Percentiles rank a stretch among this genome's conserved stretches.
Conservation (phyloP, 805 yeast species). For the Ogataea populi-albae region DNA sequence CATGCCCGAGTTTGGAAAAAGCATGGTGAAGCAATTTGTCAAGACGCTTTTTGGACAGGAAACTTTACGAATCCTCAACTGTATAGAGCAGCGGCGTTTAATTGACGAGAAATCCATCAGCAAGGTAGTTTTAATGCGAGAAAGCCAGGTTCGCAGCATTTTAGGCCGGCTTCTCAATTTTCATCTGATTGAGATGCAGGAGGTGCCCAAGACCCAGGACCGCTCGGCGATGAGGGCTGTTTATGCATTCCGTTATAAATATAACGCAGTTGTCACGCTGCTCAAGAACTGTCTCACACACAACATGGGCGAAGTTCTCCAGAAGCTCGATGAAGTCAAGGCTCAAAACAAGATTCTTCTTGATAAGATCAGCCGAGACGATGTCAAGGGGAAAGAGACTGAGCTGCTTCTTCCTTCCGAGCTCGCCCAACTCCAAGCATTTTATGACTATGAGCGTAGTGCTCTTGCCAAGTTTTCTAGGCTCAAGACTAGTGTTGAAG, state of each 20-base stretch:
- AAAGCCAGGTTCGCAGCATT: conserved; percentile 70
- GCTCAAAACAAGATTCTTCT: conserved; percentile 62
- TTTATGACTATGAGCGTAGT: conserved; percentile 55
- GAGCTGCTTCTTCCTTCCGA: conserved; percentile 75
- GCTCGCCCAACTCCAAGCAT: conserved; percentile 61
- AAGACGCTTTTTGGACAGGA: conserved; percentile 62
- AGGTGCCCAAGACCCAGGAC: conserved; percentile 88
- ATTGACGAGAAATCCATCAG: conserved; percentile 84
- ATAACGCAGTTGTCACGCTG: conserved; percentile 32
- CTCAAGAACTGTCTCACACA: conserved; percentile 44
- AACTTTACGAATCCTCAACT: conserved; percentile 71
- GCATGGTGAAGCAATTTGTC: conserved; percentile 54
- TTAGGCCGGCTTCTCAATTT: conserved; percentile 62
- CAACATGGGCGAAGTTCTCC: conserved; percentile 51
- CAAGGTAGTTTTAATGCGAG: conserved; percentile 71
- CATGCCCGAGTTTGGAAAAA: conserved; percentile 42
- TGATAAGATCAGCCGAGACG: conserved; percentile 83
- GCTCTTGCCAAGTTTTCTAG: conserved; percentile 55
- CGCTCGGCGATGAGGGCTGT: conserved; percentile 88
- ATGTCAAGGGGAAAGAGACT: conserved; percentile 78
- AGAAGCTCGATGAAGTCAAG: conserved; percentile 51
- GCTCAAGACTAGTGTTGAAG: conserved; percentile 54
- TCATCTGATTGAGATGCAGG: conserved; percentile 84
- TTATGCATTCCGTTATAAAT: conserved; percentile 65
- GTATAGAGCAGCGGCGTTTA: conserved; percentile 65